Percentiles rank a stretch among this genome's conserved stretches.
These are phyloP conservation scores for Mitragyna speciosa DNA, from an alignment of 257 asterid genomes.

Conservation along the genomic window DNA sequence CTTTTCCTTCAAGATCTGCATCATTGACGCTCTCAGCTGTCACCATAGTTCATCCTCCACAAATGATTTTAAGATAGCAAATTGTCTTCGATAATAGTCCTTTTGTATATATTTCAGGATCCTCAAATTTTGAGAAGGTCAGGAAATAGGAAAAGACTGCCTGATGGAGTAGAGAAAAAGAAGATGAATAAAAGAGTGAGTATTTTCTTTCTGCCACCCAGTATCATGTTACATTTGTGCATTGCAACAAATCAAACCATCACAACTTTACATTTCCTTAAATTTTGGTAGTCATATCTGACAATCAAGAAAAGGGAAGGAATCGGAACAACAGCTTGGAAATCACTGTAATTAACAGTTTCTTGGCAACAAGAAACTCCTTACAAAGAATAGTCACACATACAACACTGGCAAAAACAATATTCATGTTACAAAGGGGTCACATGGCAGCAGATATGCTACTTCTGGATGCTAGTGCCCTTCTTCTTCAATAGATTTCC, in stretches of 20 bases:
- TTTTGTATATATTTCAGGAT: too few relatives aligned
- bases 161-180: too few relatives aligned
- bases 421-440: constrained; percentile 19
- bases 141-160: too few relatives aligned
- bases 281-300: background rate
- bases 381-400: constrained; percentile 12
- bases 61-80: too few relatives aligned
- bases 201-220: background rate
- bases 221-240: background rate
- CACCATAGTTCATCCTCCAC: too few relatives aligned
- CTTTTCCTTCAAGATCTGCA: too few relatives aligned
- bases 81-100: too few relatives aligned
- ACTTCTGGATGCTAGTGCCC: constrained; percentile 55
- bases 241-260: background rate
- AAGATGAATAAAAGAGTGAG: too few relatives aligned
- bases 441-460: constrained; percentile 16
- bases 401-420: background rate
- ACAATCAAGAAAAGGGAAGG: background rate
- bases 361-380: constrained; percentile 3
- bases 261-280: background rate
- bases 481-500: constrained; percentile 93
- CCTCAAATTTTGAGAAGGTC: too few relatives aligned
- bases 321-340: background rate
- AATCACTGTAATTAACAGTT: constrained; percentile 14
- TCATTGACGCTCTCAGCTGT: too few relatives aligned